Evolutionary conservation across 1,284 basidiomycete species (phyloP).

Genomic region (Rhodotorula sp.): DNA sequence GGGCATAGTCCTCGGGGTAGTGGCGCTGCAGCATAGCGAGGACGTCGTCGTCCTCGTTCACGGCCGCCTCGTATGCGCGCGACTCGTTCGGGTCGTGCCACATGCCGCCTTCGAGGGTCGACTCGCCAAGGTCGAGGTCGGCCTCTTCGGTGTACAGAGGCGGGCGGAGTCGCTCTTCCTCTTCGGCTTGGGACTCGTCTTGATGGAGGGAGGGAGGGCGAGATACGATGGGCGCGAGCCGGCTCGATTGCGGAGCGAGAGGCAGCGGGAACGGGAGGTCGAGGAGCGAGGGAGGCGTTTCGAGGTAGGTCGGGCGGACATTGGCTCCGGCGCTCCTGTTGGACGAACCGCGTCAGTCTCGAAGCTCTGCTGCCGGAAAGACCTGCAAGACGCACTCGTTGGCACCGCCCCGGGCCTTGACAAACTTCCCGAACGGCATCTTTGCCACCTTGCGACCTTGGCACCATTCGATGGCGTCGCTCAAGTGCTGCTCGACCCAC

Average conservation of each 20-base stretch:
- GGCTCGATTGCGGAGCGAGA: constrained; percentile 13
- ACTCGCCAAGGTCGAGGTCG: constrained; percentile 11
- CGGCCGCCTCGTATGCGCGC: constrained; percentile 2
- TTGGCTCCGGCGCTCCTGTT: neutral
- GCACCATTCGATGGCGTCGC: constrained; percentile 21
- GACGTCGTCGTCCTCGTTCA: constrained; percentile 8
- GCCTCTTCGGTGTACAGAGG: constrained; percentile 22
- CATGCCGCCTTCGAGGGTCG: constrained; percentile 19
- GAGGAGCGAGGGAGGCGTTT: constrained; percentile 17
- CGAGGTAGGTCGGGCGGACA: constrained; percentile 15
- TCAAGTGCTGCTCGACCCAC: constrained; percentile 22
- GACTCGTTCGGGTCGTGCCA: constrained; percentile 5
- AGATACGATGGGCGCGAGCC: constrained; percentile 17
- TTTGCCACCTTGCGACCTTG: neutral
- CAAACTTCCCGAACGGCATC: constrained; percentile 8
- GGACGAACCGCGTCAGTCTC: neutral
- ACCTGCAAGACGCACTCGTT: neutral
- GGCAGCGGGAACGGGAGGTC: constrained; percentile 30
- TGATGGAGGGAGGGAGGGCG: constrained; percentile 19
- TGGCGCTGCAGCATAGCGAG: constrained; percentile 2
- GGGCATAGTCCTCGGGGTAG: neutral
- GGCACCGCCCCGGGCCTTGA: neutral
- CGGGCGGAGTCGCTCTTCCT: constrained; percentile 11
- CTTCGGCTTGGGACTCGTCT: neutral
- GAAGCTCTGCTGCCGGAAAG: too few relatives aligned